Evolutionary conservation across 257 asterid species (phyloP), one percentile per base, ranked within the genome.

Genomic region (Solanum sitiens): DNA sequence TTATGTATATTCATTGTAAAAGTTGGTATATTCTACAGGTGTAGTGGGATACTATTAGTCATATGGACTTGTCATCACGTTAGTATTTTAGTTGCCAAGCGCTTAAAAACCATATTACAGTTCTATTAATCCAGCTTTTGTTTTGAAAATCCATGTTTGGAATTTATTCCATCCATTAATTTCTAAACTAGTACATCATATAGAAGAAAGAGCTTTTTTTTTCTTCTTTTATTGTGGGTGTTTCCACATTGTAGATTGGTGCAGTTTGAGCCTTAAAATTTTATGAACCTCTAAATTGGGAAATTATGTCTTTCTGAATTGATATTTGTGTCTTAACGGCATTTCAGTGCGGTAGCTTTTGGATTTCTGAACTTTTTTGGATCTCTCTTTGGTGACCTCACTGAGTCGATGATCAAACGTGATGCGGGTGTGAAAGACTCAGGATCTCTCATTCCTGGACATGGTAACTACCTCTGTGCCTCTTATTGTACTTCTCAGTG

Each of bases 341-440:
- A 88, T 16, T 87, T 86, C 98, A 97, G 99, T 88, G 96, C 97
- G 72, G 87, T 93, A 67, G 95, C 98, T 84, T 94, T 94, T 91
- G 99, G 98, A 87, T 70, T 94, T 89, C 92, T 97, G 89, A 94
- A 92, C 89, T 97, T 95, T 94, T 90, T 94, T 83, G 99, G 99
- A 86, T 97, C 99, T 85, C 96, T 96, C 86, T 97, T 95, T 82
- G 99, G 99, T 35, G 98, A 97, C 91, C 98, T 97, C 44, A 90
- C 92, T 5, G 99, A 97, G 93, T 96, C 99, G 44, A 94, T 97
- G 95, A 97, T 97, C 93, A 97, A 97, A 92, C 98, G 99, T 87
- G 99, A 97, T 90, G 99, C 99, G 0, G 98, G 99, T 77, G 99
- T 94, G 89, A 97, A 97, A 92, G 99, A 97, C 91, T 97, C 98